These are phyloP conservation scores for Brassica rapa DNA, from an alignment of 345 rosid species.

Conservation along the genomic window DNA sequence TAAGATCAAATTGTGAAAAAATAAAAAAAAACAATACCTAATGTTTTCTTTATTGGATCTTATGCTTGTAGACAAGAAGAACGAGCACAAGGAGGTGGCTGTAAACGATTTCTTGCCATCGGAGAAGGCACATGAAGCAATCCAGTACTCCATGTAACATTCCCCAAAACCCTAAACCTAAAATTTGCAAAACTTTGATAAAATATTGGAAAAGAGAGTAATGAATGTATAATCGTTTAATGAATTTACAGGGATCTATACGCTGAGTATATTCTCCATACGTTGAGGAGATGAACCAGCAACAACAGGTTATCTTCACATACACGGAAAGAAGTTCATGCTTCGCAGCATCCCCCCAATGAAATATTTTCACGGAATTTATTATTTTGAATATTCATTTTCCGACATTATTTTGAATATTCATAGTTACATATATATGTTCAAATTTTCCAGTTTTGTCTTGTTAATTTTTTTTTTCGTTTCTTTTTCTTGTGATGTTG, in stretches of 20 bases:
- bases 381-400: constrained; percentile 3
- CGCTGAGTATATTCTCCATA: constrained; percentile 74
- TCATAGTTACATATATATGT: background rate
- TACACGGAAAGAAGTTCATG: constrained; percentile 5
- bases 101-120: constrained; percentile 88
- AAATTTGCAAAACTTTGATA: background rate
- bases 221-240: background rate
- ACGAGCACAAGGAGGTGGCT: constrained; percentile 96
- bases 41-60: constrained; percentile 11
- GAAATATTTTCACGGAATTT: background rate
- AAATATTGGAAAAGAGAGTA: background rate
- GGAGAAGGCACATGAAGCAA: constrained; percentile 59
- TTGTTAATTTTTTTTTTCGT: background rate
- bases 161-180: background rate
- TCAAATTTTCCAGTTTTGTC: constrained; percentile 5
- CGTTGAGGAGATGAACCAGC: constrained; percentile 62
- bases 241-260: constrained; percentile 77
- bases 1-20: background rate
- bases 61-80: constrained; percentile 72
- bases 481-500: background rate
- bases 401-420: background rate
- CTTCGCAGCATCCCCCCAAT: constrained; percentile 8
- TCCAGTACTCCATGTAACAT: constrained; percentile 88
- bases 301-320: background rate
- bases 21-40: background rate